A percentile compares a stretch with the other conserved stretches of the same genome.
These are phyloP conservation scores for Exophiala xenobiotica DNA, from an alignment of 2,329 filamentous ascomycete genomes.

Conservation along the genomic window DNA sequence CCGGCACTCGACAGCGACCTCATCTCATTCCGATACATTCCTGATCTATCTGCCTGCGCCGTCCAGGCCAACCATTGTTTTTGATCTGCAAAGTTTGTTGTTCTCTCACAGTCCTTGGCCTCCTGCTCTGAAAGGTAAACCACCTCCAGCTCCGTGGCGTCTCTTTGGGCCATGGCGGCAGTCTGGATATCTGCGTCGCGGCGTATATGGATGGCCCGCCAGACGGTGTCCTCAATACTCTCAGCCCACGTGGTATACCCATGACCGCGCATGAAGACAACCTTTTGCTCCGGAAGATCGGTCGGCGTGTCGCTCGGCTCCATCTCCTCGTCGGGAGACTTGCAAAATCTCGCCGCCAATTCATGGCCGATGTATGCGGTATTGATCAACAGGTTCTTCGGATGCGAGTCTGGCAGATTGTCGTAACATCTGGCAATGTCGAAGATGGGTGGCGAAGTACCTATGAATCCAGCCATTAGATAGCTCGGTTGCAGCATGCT, in stretches of 20 bases:
- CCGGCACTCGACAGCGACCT: neutral
- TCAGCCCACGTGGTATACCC: conserved; percentile 44
- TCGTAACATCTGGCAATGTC: conserved; percentile 34
- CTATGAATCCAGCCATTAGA: conserved; percentile 48
- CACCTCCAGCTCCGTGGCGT: conserved; percentile 3
- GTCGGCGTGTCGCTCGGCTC: neutral
- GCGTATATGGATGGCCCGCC: conserved; percentile 44
- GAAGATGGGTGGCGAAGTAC: conserved; percentile 36
- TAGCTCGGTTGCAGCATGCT: conserved; percentile 39
- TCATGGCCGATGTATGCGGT: conserved; percentile 35
- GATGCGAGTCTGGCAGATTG: conserved; percentile 25
- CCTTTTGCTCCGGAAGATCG: conserved; percentile 29
- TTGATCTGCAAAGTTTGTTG: conserved; percentile 3
- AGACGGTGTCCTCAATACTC: conserved; percentile 42
- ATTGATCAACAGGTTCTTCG: conserved; percentile 42
- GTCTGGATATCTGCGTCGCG: conserved; percentile 45
- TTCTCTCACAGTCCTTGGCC: conserved; percentile 11
- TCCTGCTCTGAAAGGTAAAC: conserved; percentile 13
- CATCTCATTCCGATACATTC: conserved; percentile 8
- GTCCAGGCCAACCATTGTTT: conserved; percentile 9
- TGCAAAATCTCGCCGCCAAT: conserved; percentile 37
- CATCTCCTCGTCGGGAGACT: conserved; percentile 8
- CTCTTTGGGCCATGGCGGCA: conserved; percentile 33
- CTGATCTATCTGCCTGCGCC: conserved; percentile 11
- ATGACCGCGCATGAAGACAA: conserved; percentile 47